phyloP scores from a whole-genome alignment of 148 eudicot species.

The Persicaria tinctoria region DNA sequence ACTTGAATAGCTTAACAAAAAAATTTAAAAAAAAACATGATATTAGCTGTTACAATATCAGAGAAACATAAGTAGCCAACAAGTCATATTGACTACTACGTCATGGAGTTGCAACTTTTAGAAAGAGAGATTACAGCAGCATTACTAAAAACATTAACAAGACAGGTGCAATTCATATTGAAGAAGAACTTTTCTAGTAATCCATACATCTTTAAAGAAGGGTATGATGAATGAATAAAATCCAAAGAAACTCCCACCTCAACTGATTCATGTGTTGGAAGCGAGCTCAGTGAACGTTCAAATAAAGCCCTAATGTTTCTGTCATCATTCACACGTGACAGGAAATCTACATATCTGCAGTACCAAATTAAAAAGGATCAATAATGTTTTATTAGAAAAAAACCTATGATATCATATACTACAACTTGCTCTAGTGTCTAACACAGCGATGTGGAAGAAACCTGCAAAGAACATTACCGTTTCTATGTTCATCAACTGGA shows the following conservation, averaged over 20 bases:
- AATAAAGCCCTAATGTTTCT: conserved; percentile 93
- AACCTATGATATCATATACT: background rate
- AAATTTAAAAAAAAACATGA: background rate
- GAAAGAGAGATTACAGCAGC: background rate
- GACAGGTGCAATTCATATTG: background rate
- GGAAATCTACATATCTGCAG: conserved; percentile 95
- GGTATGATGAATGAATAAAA: background rate
- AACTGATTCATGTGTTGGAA: conserved; percentile 79
- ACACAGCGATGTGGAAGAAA: background rate
- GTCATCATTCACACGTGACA: conserved; percentile 91
- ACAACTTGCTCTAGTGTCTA: background rate
- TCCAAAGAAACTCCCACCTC: conserved; percentile 44
- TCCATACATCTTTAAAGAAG: background rate
- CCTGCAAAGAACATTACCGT: background rate
- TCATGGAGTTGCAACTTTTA: background rate
- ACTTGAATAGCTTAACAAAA: background rate
- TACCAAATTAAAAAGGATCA: conserved; percentile 16
- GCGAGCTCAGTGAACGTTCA: conserved; percentile 94
- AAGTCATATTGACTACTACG: conserved; percentile 1
- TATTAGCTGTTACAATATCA: background rate
- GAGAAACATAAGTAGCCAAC: background rate
- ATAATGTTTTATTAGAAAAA: background rate
- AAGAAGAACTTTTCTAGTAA: background rate
- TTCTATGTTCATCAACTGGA: background rate
- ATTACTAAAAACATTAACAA: background rate